Conservation (phyloP, 192 early-diverging fungal genomes). For the Coemansia erecta region DNA sequence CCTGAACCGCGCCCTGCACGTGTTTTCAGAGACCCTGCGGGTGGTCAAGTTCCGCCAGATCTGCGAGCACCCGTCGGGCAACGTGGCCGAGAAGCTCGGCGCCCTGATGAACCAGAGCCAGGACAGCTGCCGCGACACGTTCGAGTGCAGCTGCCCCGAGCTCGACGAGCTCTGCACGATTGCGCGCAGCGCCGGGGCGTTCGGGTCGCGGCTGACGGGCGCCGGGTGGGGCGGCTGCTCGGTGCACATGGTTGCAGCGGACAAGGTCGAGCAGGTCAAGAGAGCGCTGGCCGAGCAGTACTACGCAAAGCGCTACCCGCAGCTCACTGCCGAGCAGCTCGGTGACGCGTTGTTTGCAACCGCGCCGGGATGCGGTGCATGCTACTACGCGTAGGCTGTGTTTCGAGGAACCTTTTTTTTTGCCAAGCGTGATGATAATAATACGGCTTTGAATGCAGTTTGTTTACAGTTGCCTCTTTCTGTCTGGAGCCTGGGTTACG, state of each 20-base stretch:
- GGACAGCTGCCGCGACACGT: slow-evolving; percentile 73
- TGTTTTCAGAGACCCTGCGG: slow-evolving; percentile 74
- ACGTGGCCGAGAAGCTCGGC: slow-evolving; percentile 59
- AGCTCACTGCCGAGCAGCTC: slow-evolving; percentile 54
- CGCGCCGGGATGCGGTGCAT: slow-evolving; percentile 39
- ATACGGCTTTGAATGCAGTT: too few relatives aligned
- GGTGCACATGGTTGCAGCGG: slow-evolving; percentile 66
- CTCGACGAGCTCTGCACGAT: slow-evolving; percentile 73
- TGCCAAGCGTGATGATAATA: too few relatives aligned
- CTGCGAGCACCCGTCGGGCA: slow-evolving; percentile 51
- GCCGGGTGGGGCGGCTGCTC: slow-evolving; percentile 94
- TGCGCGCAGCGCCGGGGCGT: slow-evolving; percentile 65
- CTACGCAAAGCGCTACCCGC: slow-evolving; percentile 56
- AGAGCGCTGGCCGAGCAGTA: slow-evolving; percentile 63
- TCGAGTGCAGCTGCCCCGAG: slow-evolving; percentile 81
- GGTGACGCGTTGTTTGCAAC: slow-evolving; percentile 57
- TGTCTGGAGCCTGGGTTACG: too few relatives aligned
- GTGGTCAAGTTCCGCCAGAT: slow-evolving; percentile 54
- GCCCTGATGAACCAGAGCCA: slow-evolving; percentile 89
- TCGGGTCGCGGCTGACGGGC: slow-evolving; percentile 85
- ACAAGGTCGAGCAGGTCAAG: slow-evolving; percentile 62
- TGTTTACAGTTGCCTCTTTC: too few relatives aligned
- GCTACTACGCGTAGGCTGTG: slow-evolving; percentile 17
- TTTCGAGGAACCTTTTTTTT: too few relatives aligned
- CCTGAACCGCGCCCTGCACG: slow-evolving; percentile 78